Base-by-base conservation (phyloP, 345 rosid genomes). In the Eucalyptus pumila region DNA sequence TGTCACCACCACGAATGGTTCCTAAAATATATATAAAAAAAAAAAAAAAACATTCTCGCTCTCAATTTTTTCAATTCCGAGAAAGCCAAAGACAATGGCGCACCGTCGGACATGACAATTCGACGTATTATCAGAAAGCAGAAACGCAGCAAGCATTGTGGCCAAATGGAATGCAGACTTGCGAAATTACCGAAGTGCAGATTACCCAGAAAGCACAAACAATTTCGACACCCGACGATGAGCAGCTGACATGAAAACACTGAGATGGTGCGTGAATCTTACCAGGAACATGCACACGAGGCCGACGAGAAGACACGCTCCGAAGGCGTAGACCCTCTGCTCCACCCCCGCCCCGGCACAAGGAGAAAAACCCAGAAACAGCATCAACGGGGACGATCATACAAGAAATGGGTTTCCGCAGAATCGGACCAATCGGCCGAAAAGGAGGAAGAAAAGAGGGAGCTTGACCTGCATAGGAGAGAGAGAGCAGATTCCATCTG, bases 231-330 rank as follows among this genome's bases (percentile, higher is more conserved):
- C 10, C 30, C 30, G n/a, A 27, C 23, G 23, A 65, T 44, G 26
- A 87, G 37, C 34, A 44, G 27, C 10, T 44, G 26, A 27, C 49
- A 12, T 10, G 54, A 47, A 87, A 7, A 40, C 4, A 8, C 62
- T 11, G 83, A 50, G 88, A 37, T 62, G 86, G 85, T 6, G 83
- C 47, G 47, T 37, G 89, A 32, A 32, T 86, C 88, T 50, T 93
- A 97, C 99, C 98, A 97, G 94, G 90, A 96, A 94, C 99, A 96
- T 96, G 86, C 92, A 93, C 60, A 93, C 92, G 54, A 98, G 90
- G 54, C 98, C 99, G 88, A 90, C 92, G 72, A 93, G 93, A 90
- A 94, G 90, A 88, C 95, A 95, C 26, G 94, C 97, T 4, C 94
- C 96, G 89, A 94, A 97, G 54, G 92, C 98, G 89, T 94, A 96